A percentile compares a stretch with the other conserved stretches of the same genome.
Conservation (phyloP, 176 grass and related monocot genomes). For the Chloris gayana region DNA sequence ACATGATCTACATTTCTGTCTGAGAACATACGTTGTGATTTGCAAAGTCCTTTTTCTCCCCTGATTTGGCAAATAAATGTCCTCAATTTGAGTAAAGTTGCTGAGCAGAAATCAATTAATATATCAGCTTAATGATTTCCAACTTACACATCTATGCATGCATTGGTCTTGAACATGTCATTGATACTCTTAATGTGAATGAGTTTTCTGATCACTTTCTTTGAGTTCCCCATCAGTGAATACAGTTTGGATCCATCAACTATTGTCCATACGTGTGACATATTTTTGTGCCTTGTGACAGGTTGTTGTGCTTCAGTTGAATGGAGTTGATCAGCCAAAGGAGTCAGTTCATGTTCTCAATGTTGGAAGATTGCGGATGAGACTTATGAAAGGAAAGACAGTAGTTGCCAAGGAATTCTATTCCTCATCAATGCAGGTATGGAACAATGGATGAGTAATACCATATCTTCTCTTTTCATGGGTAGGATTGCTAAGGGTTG, state of each 20-base stretch:
- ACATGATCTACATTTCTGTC: constrained; percentile 22
- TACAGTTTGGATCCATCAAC: not conserved
- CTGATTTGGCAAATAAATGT: not conserved
- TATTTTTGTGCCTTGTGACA: constrained; percentile 32
- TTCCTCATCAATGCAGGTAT: constrained; percentile 88
- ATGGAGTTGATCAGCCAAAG: constrained; percentile 66
- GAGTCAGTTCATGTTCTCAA: constrained; percentile 69
- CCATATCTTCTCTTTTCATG: constrained; percentile 1
- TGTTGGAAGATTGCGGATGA: constrained; percentile 74
- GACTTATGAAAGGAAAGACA: constrained; percentile 68
- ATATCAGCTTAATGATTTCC: constrained; percentile 18
- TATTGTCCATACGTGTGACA: constrained; percentile 6
- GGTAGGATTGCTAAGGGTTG: not conserved
- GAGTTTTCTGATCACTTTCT: not conserved
- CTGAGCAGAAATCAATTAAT: not conserved
- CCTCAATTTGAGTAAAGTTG: too few relatives aligned
- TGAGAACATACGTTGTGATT: not conserved
- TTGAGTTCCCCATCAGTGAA: not conserved
- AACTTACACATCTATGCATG: not conserved
- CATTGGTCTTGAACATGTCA: not conserved
- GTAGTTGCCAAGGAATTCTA: constrained; percentile 87
- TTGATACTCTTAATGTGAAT: constrained; percentile 1
- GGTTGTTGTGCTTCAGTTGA: constrained; percentile 72
- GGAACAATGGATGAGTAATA: not conserved
- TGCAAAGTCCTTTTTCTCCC: not conserved